Evolutionary conservation across 176 grass and related monocot species (phyloP), one percentile per base, ranked within the genome.

Genomic region (Triticum dicoccoides): DNA sequence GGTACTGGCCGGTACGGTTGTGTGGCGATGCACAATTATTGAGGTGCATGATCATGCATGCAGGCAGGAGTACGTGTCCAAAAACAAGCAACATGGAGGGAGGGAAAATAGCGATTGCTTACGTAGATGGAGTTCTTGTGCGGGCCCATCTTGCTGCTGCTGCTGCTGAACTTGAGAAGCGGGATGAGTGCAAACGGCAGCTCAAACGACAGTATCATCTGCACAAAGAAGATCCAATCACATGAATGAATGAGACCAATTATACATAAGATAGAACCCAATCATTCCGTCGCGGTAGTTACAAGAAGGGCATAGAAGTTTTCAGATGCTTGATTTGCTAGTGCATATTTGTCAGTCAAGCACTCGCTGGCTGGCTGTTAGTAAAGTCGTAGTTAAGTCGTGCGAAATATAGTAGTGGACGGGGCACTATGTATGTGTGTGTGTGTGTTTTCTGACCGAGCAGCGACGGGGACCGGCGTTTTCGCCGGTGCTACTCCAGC

Each of bases 91-190:
- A 74, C 42, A 44, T 44, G 42, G 11, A 69, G 32, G 7, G 18
- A 62, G 38, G 21, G 27, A 17, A 47, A 49, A 38, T 4, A 74
- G 61, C 3, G 39, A 10, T 14, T 72, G 84, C 95, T 89, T 84
- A 95, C 93, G 54, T 80, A 90, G 64, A 95, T 88, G 41, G 95
- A 98, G 86, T 98, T 98, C 80, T 91, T 93, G 91, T 98, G 91
- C 12, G 93, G 93, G 11, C 95, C 95, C 95, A 98, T 92, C 76
- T 98, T 98, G 32, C 85, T 95, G 2, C 15, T 77, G 66, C 93
- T 92, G 84, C 93, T 76, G 73, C 73, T 76, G 73, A 76, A 76
- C 73, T 76, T 76, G 1, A 76, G 73, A 25, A 76, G 73, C 8
- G 73, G 73, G 44, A 76, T 76, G 73, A 76, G 73, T 51, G 73